Percentiles rank a stretch among this genome's conserved stretches.
Conservation (phyloP, 208 protist genomes). For the Hexamita inflata region DNA sequence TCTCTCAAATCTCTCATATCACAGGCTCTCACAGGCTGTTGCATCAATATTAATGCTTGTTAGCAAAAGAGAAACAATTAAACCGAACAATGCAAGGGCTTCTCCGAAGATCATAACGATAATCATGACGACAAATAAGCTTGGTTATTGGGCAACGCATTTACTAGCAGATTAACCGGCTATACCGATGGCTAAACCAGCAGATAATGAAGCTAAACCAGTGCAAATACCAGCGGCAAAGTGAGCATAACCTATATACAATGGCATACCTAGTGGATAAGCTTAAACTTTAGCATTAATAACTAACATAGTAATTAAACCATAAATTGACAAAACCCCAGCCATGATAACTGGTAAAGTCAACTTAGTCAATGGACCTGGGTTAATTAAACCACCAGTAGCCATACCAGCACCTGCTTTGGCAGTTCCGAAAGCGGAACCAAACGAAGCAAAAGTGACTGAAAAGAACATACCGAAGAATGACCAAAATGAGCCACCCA, state of each 20-base stretch:
- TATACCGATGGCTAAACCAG: conserved; percentile 33
- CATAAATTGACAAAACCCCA: conserved; percentile 13
- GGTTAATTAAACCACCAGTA: conserved; percentile 7
- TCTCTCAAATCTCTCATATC: too few relatives aligned
- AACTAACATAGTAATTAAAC: not conserved
- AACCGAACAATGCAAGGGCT: conserved; percentile 34
- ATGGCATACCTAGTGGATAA: not conserved
- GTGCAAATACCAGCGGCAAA: conserved; percentile 31
- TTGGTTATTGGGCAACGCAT: conserved; percentile 27
- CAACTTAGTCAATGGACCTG: not conserved
- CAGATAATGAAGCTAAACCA: conserved; percentile 29
- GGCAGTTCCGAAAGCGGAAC: conserved; percentile 13
- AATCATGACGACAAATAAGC: conserved; percentile 37
- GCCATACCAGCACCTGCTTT: conserved; percentile 11
- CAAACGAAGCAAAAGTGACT: not conserved
- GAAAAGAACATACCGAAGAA: not conserved
- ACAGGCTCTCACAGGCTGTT: too few relatives aligned
- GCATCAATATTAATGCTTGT: too few relatives aligned
- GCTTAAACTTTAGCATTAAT: conserved; percentile 1
- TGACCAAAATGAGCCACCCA: not conserved
- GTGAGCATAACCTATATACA: conserved; percentile 28
- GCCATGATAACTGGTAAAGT: conserved; percentile 25
- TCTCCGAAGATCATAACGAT: conserved; percentile 38
- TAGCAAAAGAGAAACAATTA: conserved; percentile 34
- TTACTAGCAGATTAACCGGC: conserved; percentile 28